Percentiles rank a stretch among this genome's conserved stretches.
Evolutionary conservation across 495 filamentous ascomycete genomes (phyloP).

Genomic region (Aspergillus steynii): DNA sequence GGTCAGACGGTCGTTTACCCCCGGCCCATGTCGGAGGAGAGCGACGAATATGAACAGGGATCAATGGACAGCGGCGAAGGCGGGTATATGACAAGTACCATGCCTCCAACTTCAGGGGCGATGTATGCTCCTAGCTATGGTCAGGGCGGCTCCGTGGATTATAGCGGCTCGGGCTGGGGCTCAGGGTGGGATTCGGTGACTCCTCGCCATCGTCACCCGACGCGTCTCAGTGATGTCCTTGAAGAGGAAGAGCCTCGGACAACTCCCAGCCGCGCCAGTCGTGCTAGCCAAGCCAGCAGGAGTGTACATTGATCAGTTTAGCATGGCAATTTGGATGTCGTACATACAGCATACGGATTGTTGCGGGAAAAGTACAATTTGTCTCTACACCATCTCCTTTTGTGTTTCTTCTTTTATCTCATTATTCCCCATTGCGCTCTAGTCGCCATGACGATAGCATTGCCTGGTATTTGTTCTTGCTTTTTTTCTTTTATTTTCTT

Average conservation of each 20-base stretch:
- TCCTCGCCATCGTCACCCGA: conserved; percentile 92
- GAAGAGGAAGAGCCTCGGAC: conserved; percentile 67
- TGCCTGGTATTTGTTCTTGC: conserved; percentile 1
- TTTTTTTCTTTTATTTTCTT: conserved; percentile 13
- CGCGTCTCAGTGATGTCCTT: conserved; percentile 88
- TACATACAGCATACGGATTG: conserved; percentile 20
- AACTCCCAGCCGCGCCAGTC: conserved; percentile 57
- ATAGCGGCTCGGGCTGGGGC: conserved; percentile 66
- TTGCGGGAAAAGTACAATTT: conserved; percentile 3
- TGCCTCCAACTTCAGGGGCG: conserved; percentile 32
- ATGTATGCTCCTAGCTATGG: conserved; percentile 30
- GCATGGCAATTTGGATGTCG: conserved; percentile 13
- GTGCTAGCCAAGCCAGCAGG: conserved; percentile 26
- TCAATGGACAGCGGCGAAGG: conserved; percentile 44
- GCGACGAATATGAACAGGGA: conserved; percentile 56
- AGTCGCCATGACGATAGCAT: neutral
- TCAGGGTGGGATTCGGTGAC: conserved; percentile 73
- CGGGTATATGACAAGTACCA: conserved; percentile 42
- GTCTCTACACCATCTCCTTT: conserved; percentile 7
- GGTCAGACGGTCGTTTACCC: conserved; percentile 43
- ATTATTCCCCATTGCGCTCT: conserved; percentile 2
- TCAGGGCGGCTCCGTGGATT: conserved; percentile 43
- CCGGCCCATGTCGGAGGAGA: conserved; percentile 44
- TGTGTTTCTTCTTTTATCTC: conserved; percentile 11
- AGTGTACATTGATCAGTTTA: conserved; percentile 32